Evolutionary conservation across 768 basidiomycete genomes (phyloP).

Genomic region (Pleurotus djamor): DNA sequence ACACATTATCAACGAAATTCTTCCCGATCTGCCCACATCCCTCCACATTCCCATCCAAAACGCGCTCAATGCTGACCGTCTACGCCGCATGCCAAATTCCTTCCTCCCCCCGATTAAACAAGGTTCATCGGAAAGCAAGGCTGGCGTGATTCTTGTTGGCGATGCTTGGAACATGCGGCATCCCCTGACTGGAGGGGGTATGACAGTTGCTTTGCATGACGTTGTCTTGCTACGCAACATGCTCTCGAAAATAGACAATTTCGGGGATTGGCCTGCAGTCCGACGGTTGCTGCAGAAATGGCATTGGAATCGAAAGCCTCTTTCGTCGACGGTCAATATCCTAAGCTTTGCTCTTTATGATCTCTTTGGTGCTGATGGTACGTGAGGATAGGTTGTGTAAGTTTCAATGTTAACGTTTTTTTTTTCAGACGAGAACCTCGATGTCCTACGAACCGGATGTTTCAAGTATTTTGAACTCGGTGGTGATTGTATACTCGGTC

Average conservation of each 20-base stretch:
- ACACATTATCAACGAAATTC: constrained; percentile 69
- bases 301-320: constrained; percentile 85
- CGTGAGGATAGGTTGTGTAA: constrained; percentile 22
- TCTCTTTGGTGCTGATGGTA: constrained; percentile 91
- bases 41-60: constrained; percentile 63
- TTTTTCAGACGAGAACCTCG: constrained; percentile 61
- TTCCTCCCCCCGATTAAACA: constrained; percentile 85
- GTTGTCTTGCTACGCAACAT: constrained; percentile 70
- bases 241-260: constrained; percentile 42
- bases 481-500: constrained; percentile 84
- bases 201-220: constrained; percentile 94
- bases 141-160: constrained; percentile 83
- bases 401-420: not conserved
- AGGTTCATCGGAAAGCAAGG: constrained; percentile 43
- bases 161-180: constrained; percentile 99
- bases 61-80: constrained; percentile 76
- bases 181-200: constrained; percentile 95
- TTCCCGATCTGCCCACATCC: constrained; percentile 77
- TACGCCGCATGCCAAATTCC: constrained; percentile 94
- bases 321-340: constrained; percentile 88
- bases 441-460: constrained; percentile 76
- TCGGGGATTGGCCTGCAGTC: constrained; percentile 51
- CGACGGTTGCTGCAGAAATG: constrained; percentile 58
- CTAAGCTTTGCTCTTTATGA: constrained; percentile 93
- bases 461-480: constrained; percentile 98